Conservation (phyloP, 2,329 filamentous ascomycete species). For the Byssoonygena ceratinophila region DNA sequence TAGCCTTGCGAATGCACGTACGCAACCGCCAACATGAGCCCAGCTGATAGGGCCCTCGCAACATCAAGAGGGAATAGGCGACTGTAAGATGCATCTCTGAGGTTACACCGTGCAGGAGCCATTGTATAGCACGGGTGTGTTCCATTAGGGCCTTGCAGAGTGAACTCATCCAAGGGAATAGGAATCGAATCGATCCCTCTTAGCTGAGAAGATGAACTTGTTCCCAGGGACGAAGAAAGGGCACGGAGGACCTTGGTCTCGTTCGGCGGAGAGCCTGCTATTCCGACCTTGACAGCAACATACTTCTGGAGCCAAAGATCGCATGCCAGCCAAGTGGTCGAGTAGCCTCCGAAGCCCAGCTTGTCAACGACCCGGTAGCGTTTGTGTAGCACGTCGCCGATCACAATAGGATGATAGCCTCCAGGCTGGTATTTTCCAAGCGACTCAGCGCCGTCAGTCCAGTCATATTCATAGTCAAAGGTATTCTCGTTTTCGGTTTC, state of each 20-base stretch:
- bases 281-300: too few relatives aligned
- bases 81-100: conserved; percentile 19
- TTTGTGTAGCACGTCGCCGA: conserved; percentile 24
- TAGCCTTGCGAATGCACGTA: conserved; percentile 20
- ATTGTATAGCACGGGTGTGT: conserved; percentile 19
- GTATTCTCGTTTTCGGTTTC: background rate
- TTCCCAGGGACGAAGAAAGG: too few relatives aligned
- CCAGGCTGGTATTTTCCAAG: conserved; percentile 27
- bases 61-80: conserved; percentile 16
- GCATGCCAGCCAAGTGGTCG: conserved; percentile 32
- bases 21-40: conserved; percentile 17
- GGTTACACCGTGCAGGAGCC: conserved; percentile 18
- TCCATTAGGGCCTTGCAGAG: conserved; percentile 18
- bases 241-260: too few relatives aligned
- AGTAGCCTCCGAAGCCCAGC: conserved; percentile 35
- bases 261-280: background rate
- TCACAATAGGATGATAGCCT: conserved; percentile 29
- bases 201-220: background rate
- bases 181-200: conserved; percentile 12
- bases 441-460: background rate
- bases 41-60: conserved; percentile 16
- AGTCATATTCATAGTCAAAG: background rate
- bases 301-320: too few relatives aligned
- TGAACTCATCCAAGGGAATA: conserved; percentile 17
- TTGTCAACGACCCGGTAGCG: conserved; percentile 35